Evolutionary conservation across 2,329 filamentous ascomycete genomes (phyloP).

Genomic region (Sporothrix humicola): DNA sequence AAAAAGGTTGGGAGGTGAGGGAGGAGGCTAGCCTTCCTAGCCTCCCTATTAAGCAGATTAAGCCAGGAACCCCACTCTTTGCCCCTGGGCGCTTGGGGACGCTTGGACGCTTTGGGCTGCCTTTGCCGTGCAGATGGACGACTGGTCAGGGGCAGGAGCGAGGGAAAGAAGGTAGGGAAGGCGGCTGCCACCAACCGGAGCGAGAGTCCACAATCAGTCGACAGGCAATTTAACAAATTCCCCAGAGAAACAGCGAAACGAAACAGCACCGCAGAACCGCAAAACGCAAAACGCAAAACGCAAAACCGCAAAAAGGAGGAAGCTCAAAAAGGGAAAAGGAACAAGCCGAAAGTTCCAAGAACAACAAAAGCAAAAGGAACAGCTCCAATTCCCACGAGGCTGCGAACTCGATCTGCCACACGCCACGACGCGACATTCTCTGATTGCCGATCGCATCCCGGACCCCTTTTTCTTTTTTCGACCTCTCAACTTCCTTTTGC

Average conservation of each 20-base stretch:
- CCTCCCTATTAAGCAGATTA: neutral
- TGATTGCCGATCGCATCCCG: neutral
- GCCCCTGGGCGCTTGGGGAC: constrained; percentile 11
- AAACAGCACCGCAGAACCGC: neutral
- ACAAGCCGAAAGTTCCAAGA: too few species aligned
- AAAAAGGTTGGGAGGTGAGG: neutral
- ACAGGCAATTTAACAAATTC: constrained; percentile 26
- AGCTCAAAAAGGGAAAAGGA: neutral
- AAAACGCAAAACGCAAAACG: too few species aligned
- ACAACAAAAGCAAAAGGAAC: neutral
- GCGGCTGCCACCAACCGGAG: neutral
- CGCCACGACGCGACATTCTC: neutral
- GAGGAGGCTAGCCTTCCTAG: neutral
- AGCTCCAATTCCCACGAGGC: neutral
- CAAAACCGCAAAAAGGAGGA: neutral
- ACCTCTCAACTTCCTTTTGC: neutral
- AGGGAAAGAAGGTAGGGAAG: neutral
- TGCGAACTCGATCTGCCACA: neutral
- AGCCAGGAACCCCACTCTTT: constrained; percentile 23
- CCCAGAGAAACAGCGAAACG: neutral
- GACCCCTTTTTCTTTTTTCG: neutral
- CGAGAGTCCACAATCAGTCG: constrained; percentile 7
- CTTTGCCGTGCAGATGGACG: constrained; percentile 19
- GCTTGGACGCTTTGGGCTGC: constrained; percentile 25
- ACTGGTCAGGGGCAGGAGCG: constrained; percentile 18